Evolutionary conservation across 192 early-diverging fungal genomes (phyloP).

Genomic region (Coemansia sp.): DNA sequence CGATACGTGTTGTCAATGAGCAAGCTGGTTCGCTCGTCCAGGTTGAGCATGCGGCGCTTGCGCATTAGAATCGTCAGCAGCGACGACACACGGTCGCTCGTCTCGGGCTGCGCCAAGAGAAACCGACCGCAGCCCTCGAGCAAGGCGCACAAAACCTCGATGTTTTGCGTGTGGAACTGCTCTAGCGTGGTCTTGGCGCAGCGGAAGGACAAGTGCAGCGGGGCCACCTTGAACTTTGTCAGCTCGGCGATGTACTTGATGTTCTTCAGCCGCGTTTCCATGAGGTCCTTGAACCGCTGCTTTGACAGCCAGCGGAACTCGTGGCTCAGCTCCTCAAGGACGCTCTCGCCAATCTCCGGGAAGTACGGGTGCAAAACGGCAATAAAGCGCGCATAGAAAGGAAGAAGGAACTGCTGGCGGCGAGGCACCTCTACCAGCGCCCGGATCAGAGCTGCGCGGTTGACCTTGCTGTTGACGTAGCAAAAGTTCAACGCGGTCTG

Average conservation of each 20-base stretch:
- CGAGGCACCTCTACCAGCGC: slow-evolving; percentile 80
- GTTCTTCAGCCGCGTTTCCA: slow-evolving; percentile 61
- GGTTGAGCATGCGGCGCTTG: slow-evolving; percentile 81
- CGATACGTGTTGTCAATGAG: slow-evolving; percentile 97
- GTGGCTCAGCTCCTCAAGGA: slow-evolving; percentile 63
- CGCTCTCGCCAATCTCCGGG: slow-evolving; percentile 78
- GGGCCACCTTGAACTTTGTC: slow-evolving; percentile 90
- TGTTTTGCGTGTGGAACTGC: slow-evolving; percentile 80
- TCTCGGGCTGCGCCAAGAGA: slow-evolving; percentile 77
- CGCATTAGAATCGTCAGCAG: slow-evolving; percentile 88
- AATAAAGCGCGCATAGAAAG: slow-evolving; percentile 90
- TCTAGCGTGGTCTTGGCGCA: slow-evolving; percentile 87
- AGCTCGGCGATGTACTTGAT: slow-evolving; percentile 89
- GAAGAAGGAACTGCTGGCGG: slow-evolving; percentile 79
- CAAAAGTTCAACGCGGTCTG: slow-evolving; percentile 92
- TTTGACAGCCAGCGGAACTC: slow-evolving; percentile 66
- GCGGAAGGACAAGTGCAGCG: slow-evolving; percentile 79
- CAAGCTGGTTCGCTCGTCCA: slow-evolving; percentile 81
- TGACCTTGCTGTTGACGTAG: slow-evolving; percentile 81
- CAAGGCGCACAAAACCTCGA: slow-evolving; percentile 80
- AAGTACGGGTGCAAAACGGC: slow-evolving; percentile 86
- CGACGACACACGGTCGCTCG: slow-evolving; percentile 65
- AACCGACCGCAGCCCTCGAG: slow-evolving; percentile 93
- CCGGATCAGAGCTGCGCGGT: slow-evolving; percentile 77
- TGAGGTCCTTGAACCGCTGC: slow-evolving; percentile 62